Evolutionary conservation across 768 basidiomycete species (phyloP).

Genomic region (Naematelia aurantialba): DNA sequence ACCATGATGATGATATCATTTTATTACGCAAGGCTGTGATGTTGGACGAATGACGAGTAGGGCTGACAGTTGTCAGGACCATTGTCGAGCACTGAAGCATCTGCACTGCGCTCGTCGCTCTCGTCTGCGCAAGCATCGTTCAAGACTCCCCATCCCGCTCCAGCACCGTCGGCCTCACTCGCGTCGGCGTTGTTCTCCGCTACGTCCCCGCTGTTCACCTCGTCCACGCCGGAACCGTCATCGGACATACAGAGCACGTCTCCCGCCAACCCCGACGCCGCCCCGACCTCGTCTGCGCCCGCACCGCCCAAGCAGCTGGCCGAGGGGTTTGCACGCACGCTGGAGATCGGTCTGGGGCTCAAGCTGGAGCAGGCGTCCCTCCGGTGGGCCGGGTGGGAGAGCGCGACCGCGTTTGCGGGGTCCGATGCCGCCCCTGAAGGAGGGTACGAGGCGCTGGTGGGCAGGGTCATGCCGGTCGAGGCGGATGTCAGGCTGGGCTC

Average conservation of each 20-base stretch:
- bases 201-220: conserved; percentile 33
- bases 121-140: conserved; percentile 39
- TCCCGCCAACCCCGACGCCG: conserved; percentile 27
- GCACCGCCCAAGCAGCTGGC: conserved; percentile 23
- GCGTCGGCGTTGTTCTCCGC: conserved; percentile 37
- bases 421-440: conserved; percentile 47
- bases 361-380: conserved; percentile 43
- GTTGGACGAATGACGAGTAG: background rate
- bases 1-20: too few species aligned
- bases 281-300: background rate
- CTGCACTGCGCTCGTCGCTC: conserved; percentile 29
- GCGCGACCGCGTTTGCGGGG: conserved; percentile 39
- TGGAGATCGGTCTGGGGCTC: conserved; percentile 44
- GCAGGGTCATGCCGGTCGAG: conserved; percentile 14
- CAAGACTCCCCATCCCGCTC: conserved; percentile 35
- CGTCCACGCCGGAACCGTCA: conserved; percentile 15
- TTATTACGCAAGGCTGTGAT: too few species aligned
- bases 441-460: conserved; percentile 43
- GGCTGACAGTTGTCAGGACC: conserved; percentile 21
- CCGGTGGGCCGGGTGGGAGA: conserved; percentile 47
- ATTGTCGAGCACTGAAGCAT: conserved; percentile 18
- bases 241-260: conserved; percentile 29
- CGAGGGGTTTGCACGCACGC: conserved; percentile 33
- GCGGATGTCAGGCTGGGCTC: conserved; percentile 29
- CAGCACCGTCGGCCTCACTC: conserved; percentile 30